Evolutionary conservation across 1,284 basidiomycete species (phyloP).

Genomic region (Naganishia cerealis): DNA sequence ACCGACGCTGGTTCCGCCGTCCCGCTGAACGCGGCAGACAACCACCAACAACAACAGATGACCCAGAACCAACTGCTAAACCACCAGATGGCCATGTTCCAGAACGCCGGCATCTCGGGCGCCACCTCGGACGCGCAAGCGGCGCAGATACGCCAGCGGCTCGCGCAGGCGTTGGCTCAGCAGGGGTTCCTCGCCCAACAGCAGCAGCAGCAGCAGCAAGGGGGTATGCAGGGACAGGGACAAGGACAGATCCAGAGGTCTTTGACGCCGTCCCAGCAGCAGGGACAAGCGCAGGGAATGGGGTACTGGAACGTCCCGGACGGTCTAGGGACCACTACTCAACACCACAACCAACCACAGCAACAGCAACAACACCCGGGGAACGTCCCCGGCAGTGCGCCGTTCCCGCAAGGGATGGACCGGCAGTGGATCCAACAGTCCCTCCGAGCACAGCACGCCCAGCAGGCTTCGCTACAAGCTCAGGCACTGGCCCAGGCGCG

Average conservation of each 20-base stretch:
- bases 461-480: constrained; percentile 3
- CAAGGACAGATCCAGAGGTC: constrained; percentile 6
- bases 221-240: neutral
- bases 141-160: constrained; percentile 9
- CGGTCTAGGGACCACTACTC: neutral
- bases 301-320: neutral
- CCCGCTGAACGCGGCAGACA: neutral
- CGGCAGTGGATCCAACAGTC: constrained; percentile 23
- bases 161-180: constrained; percentile 17
- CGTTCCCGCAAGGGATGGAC: neutral
- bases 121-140: constrained; percentile 6
- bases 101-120: neutral
- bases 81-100: constrained; percentile 18
- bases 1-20: constrained; percentile 9
- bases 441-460: constrained; percentile 4
- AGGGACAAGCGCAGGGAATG: neutral
- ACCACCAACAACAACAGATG: neutral
- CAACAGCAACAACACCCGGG: neutral
- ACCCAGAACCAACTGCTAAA: neutral
- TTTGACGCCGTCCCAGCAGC: neutral
- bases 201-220: constrained; percentile 1
- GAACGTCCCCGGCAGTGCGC: neutral
- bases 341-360: constrained; percentile 8
- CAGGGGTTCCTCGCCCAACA: constrained; percentile 16
- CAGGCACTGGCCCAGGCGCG: constrained; percentile 20